A percentile compares a stretch with the other conserved stretches of the same genome.
Evolutionary conservation across 1,284 basidiomycete species (phyloP).

Genomic region (Boletellus sp.): DNA sequence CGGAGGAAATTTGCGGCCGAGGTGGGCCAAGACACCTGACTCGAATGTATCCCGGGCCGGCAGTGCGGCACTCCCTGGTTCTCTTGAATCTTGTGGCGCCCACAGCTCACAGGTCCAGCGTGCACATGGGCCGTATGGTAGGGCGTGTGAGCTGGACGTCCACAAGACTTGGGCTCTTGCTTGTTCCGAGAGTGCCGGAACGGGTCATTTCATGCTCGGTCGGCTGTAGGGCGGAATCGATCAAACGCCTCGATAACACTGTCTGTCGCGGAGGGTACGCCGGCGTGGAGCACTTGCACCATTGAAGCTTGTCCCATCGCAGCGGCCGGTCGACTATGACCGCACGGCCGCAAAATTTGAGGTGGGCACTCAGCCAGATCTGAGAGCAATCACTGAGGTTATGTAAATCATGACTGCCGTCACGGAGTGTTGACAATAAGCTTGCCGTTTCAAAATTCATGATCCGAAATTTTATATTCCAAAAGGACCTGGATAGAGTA

Average conservation of each 20-base stretch:
- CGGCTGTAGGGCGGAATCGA: conserved; percentile 41
- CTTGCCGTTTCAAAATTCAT: conserved; percentile 29
- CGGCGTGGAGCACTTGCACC: conserved; percentile 52
- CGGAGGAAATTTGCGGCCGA: neutral
- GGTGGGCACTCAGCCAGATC: neutral
- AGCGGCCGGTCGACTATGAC: conserved; percentile 1
- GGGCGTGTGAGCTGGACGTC: conserved; percentile 54
- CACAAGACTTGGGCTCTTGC: conserved; percentile 58
- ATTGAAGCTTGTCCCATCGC: conserved; percentile 44
- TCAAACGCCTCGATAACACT: conserved; percentile 66
- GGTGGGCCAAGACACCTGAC: conserved; percentile 51
- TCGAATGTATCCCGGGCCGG: conserved; percentile 67
- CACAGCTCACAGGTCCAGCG: conserved; percentile 51
- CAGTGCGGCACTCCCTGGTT: too few relatives aligned
- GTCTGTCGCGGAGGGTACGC: conserved; percentile 49
- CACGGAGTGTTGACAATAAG: conserved; percentile 21
- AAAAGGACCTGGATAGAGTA: neutral
- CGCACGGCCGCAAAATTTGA: too few relatives aligned
- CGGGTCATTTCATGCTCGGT: conserved; percentile 64
- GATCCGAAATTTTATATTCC: conserved; percentile 12
- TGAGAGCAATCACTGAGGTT: conserved; percentile 25
- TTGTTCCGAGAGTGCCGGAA: conserved; percentile 68
- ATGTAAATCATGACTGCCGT: conserved; percentile 18
- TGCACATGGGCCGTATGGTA: conserved; percentile 51
- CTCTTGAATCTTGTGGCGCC: too few relatives aligned